Conservation (phyloP, 2,329 filamentous ascomycete species). For the Ophiostoma piceae region DNA sequence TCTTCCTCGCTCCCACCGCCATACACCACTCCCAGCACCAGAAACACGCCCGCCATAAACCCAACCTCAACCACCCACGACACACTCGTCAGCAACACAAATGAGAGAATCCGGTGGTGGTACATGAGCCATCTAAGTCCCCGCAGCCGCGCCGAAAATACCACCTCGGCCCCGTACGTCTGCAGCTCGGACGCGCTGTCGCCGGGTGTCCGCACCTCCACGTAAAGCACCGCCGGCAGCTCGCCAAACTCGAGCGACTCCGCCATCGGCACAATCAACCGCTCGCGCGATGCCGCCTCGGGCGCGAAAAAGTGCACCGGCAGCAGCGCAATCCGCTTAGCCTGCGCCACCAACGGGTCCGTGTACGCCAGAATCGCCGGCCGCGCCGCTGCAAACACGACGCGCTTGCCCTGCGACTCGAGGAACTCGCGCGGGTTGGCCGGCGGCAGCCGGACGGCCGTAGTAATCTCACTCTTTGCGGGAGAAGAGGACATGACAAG, state of each 20-base stretch:
- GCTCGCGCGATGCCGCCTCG: constrained; percentile 55
- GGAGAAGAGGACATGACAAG: constrained; percentile 56
- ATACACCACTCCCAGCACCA: constrained; percentile 40
- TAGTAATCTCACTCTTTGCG: constrained; percentile 13
- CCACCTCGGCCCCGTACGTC: constrained; percentile 65
- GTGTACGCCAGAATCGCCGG: constrained; percentile 75
- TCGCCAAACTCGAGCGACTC: constrained; percentile 62
- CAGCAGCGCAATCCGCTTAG: constrained; percentile 57
- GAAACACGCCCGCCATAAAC: constrained; percentile 62
- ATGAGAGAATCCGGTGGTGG: constrained; percentile 66
- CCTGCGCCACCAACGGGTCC: constrained; percentile 61
- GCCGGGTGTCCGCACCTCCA: constrained; percentile 57
- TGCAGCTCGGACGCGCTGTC: constrained; percentile 54
- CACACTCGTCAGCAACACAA: constrained; percentile 58
- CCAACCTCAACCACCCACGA: constrained; percentile 76
- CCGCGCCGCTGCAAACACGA: constrained; percentile 62
- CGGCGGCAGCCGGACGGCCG: constrained; percentile 31
- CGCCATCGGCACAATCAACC: constrained; percentile 63
- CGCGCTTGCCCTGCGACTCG: constrained; percentile 32
- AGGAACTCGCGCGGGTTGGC: constrained; percentile 34
- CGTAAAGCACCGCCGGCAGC: constrained; percentile 44
- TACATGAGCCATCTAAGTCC: constrained; percentile 86
- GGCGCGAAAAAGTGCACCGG: constrained; percentile 65
- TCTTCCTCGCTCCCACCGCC: neutral
- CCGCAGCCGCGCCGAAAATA: constrained; percentile 67